Base-by-base conservation (phyloP, 2,329 filamentous ascomycete species). In the Trichoderma atroviride region DNA sequence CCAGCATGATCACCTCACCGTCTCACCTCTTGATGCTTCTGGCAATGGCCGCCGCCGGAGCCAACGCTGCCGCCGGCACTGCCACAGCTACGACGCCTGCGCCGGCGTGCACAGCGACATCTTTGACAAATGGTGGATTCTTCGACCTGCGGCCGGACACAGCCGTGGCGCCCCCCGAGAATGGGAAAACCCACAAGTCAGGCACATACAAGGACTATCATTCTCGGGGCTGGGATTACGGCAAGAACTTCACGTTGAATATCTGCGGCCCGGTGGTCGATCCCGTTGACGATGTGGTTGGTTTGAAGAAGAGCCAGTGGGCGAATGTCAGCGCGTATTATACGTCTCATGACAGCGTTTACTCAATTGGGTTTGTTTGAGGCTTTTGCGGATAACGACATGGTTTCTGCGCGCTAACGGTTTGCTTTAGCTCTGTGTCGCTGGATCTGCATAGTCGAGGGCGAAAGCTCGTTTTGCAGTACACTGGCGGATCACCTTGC, bases 321-420 rank as follows among this genome's bases (percentile, higher is more conserved):
- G 83, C 83, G 79, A 94, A 95, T 74, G 87, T 95, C 73, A 93
- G 91, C 83, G 92, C 92, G 24, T 94, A 90, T 76, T 96, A 95
- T 77, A 85, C 86, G 76, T 83, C 84, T 59, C 85, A 87, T 56
- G 89, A 88, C 56, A 87, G 90, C 76, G 82, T 87, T 58, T 94
- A 90, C 78, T 92, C 91, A n/a, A 85, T 95, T 76, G 92, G 92
- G 88, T 92, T 80, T 77, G 89, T 80, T n/a, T 40, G 56, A 50
- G 24, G 52, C 35, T 53, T 33, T 52, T 47, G n/a, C 40, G 7
- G 33, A 19, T 19, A n/a, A 27, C 24, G 29, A 13, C 47, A 11
- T 31, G 14, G 13, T 13, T 57, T 40, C 40, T n/a, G 47, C 47
- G 50, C 19, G 62, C 47, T 19, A 22, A 61, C 29, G 22, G 13